Percentiles rank a stretch among this genome's conserved stretches.
phyloP scores from a whole-genome alignment of 257 asterid genomes.

The Lycium barbarum region DNA sequence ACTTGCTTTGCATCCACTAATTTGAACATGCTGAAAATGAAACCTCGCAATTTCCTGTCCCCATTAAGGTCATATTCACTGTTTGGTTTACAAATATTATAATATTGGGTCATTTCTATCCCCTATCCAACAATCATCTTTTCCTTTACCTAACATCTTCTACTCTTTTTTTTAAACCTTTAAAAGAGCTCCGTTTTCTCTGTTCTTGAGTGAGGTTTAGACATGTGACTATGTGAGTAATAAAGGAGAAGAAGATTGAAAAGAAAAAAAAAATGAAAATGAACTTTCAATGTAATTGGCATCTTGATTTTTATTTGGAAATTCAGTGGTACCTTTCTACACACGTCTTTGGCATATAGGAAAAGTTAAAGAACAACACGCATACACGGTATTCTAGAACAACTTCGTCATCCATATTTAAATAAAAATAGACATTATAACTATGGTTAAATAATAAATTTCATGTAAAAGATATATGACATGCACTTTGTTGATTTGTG shows the following conservation, averaged over 20 bases:
- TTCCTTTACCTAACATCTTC: too few species aligned
- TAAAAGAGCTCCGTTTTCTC: too few species aligned
- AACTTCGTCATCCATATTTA: too few species aligned
- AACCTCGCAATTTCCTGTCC: not conserved
- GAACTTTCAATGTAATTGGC: not conserved
- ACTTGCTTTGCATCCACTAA: slow-evolving; percentile 2
- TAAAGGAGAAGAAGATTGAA: not conserved
- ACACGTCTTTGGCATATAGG: not conserved
- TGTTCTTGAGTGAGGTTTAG: not conserved
- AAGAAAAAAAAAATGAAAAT: not conserved
- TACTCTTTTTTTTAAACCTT: too few species aligned
- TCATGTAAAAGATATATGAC: too few species aligned
- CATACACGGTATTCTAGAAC: not conserved
- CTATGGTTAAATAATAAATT: too few species aligned
- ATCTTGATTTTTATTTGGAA: not conserved
- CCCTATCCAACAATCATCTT: too few species aligned
- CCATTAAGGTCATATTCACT: not conserved
- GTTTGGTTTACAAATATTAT: not conserved
- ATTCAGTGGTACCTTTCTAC: not conserved
- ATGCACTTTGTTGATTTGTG: too few species aligned
- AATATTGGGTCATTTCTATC: too few species aligned
- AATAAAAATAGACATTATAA: too few species aligned
- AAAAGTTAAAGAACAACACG: not conserved
- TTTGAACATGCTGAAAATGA: slow-evolving; percentile 2
- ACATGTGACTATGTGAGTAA: not conserved